Base-by-base conservation (phyloP, 495 filamentous ascomycete species). In the Hypomontagnella submonticulosa region DNA sequence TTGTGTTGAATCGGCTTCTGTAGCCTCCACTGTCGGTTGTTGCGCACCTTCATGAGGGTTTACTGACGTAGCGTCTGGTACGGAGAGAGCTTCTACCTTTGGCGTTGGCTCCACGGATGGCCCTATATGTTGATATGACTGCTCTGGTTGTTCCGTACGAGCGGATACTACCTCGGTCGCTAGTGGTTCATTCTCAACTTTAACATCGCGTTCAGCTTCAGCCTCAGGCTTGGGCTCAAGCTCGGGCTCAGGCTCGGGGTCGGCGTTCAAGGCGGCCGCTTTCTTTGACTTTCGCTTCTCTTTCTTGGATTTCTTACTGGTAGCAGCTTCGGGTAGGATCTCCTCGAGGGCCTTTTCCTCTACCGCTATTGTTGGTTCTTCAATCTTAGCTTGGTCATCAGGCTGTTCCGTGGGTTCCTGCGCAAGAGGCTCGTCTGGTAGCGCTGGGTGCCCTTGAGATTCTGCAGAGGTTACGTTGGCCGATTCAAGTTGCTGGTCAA, bases 281-380 rank as follows among this genome's bases (percentile, higher is more conserved):
- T 60, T 48, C 46, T 76, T 73, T 30, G 64, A 58, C 60, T 72
- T 72, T 32, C 69, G 70, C 64, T 69, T 74, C 43, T 72, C 72
- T 42, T 76, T 75, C 50, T 76, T 72, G 27, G 66, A 63, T 15
- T 75, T 70, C 51, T 79, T 74, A 33, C 32, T 42, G 13, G 62
- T 16, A 9, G 53, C 12, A 46, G 54, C 54, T 12, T 73, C 50
- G n/a, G 60, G 50, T 15, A 32, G 16, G 16, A 27, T 55, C 6
- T 61, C 69, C 56, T 50, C 34, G 37, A 18, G 19, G 8, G 13
- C 41, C 11, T 30, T 36, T 36, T 54, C 63, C 7, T 57, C 37
- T 13, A 37, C 42, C 9, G 19, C 11, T 8, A 18, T 15, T 20
- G 43, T 33, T 37, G 61, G 20, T 32, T 71, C 63, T 32, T 71